Conservation (phyloP, 305 asterid species). For the Fraxinus xanthoxyloides region DNA sequence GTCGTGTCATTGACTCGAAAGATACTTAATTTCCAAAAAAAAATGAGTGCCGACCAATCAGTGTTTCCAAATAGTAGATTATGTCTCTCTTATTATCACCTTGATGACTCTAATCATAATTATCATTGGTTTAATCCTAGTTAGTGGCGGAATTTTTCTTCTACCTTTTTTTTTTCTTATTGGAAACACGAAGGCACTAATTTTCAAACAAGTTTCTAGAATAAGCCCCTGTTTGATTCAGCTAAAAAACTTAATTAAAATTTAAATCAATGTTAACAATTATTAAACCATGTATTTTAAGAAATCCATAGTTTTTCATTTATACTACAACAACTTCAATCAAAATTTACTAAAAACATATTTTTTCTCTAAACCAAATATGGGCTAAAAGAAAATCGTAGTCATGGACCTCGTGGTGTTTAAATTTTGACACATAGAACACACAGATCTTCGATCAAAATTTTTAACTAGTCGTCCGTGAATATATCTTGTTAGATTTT, state of each 20-base stretch:
- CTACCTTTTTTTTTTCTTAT: not conserved
- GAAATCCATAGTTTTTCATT: too few species aligned
- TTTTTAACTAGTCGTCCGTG: not conserved
- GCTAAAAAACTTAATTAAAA: too few species aligned
- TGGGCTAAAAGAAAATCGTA: not conserved
- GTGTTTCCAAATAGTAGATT: not conserved
- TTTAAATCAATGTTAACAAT: too few species aligned
- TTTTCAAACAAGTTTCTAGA: not conserved
- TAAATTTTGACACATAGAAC: not conserved
- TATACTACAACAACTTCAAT: too few species aligned
- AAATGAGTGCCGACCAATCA: slow-evolving; percentile 17
- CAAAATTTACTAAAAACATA: too few species aligned
- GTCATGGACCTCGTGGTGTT: not conserved
- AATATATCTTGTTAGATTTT: not conserved
- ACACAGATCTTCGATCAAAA: not conserved
- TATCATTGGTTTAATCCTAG: not conserved
- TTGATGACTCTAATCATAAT: not conserved
- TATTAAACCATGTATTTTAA: too few species aligned
- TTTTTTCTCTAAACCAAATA: too few species aligned
- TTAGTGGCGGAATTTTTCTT: not conserved
- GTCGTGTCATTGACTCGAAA: slow-evolving; percentile 29
- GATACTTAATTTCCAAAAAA: slow-evolving; percentile 22
- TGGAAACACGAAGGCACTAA: not conserved
- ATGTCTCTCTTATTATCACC: not conserved
- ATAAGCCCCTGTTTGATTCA: too few species aligned